These are phyloP conservation scores for Gorgonomyces haynaldii DNA, from an alignment of 192 early-diverging fungal genomes.

Conservation along the genomic window DNA sequence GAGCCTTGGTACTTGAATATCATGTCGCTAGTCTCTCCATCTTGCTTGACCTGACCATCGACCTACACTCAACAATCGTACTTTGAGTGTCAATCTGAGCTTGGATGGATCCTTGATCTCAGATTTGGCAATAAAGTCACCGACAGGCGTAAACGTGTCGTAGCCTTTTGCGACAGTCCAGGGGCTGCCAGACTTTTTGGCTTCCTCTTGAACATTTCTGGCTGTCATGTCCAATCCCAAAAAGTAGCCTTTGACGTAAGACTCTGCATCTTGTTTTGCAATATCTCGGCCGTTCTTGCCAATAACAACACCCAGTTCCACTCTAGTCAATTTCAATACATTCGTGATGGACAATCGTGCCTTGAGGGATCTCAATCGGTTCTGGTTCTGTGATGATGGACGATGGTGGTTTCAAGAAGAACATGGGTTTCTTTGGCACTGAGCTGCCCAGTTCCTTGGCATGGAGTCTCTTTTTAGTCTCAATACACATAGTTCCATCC, in stretches of 20 bases:
- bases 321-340: too few relatives aligned
- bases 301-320: constrained; percentile 90
- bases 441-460: constrained; percentile 90
- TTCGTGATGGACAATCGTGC: constrained; percentile 76
- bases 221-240: constrained; percentile 90
- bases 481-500: too few relatives aligned
- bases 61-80: too few relatives aligned
- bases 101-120: constrained; percentile 59
- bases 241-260: constrained; percentile 58
- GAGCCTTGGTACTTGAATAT: too few relatives aligned
- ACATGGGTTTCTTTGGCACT: constrained; percentile 82
- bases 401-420: constrained; percentile 87
- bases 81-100: constrained; percentile 65
- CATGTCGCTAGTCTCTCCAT: constrained; percentile 82
- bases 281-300: constrained; percentile 73
- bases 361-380: constrained; percentile 68
- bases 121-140: constrained; percentile 66
- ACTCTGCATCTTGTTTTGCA: constrained; percentile 40
- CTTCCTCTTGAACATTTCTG: constrained; percentile 73
- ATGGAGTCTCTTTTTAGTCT: too few relatives aligned
- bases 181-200: constrained; percentile 63
- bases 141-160: constrained; percentile 87
- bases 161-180: constrained; percentile 71
- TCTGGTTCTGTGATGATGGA: constrained; percentile 52
- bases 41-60: constrained; percentile 63